Percentiles rank a stretch among this genome's conserved stretches.
Conservation (phyloP, 768 basidiomycete genomes). For the Punctularia strigosozonata region DNA sequence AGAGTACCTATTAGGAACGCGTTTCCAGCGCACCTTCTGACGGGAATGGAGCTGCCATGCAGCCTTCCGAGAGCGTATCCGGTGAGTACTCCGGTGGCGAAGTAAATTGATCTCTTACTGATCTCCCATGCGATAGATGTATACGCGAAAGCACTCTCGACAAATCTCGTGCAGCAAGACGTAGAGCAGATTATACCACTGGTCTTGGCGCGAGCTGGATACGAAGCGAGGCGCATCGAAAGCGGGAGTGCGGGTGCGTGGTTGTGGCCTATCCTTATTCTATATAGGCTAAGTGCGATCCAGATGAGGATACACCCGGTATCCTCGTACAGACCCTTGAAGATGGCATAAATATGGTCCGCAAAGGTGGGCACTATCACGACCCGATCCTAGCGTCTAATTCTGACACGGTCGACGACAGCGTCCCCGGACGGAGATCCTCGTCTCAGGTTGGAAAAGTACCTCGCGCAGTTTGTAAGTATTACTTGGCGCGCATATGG, state of each 20-base stretch:
- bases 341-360: slow-evolving; percentile 50
- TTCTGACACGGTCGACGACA: no score
- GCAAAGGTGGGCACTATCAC: slow-evolving; percentile 31
- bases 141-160: slow-evolving; percentile 43
- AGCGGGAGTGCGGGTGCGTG: slow-evolving; percentile 28
- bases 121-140: slow-evolving; percentile 28
- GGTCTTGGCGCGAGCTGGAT: slow-evolving; percentile 52
- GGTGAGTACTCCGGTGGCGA: background rate
- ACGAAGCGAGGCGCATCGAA: slow-evolving; percentile 45
- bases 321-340: slow-evolving; percentile 47
- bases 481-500: background rate
- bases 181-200: slow-evolving; percentile 56
- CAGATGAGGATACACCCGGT: slow-evolving; percentile 38
- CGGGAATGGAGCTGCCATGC: no score
- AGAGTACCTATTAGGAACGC: slow-evolving; percentile 8
- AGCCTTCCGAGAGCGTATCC: no score
- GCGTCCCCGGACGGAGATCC: slow-evolving; percentile 63
- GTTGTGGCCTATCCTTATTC: slow-evolving; percentile 1
- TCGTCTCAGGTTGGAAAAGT: slow-evolving; percentile 73
- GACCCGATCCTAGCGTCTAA: no score
- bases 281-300: background rate
- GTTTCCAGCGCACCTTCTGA: no score
- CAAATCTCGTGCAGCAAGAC: slow-evolving; percentile 42
- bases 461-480: slow-evolving; percentile 64
- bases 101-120: background rate